Base-by-base conservation (phyloP, 1,284 basidiomycete genomes). In the Sanghuangporus weigelae region DNA sequence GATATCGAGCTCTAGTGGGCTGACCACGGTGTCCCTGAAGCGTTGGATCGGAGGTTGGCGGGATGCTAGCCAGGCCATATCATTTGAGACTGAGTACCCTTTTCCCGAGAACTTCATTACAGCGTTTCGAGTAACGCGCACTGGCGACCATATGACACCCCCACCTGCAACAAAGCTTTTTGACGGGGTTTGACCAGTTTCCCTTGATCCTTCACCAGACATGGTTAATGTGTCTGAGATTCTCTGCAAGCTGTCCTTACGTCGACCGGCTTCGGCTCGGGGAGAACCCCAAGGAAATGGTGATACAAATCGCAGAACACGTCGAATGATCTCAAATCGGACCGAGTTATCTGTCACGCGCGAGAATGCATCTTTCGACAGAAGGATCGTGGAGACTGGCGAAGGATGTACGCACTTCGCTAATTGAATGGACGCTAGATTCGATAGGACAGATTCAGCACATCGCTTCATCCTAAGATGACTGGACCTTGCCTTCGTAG, bases 261-360 rank as follows among this genome's bases (percentile, higher is more conserved):
- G 79, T 40, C 88, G 80, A 62, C 80, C 74, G 2, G 78, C 82
- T 69, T 90, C 85, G 4, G 89, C 82, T 16, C 76, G 77, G 21
- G 80, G 67, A 51, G 84, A 84, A 3, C 90, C 90, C 91, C 91
- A 93, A 2, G 89, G 86, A 40, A 81, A 77, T 53, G 84, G 84
- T 1, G 90, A 92, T 49, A 85, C 75, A 69, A 84, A 88, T 12
- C 89, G 87, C 38, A 90, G 74, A 54, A 86, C 79, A 26, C 87
- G 85, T 26, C 84, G 77, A 59, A 89, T 72, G 26, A 90, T 71
- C 1, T 81, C 79, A 50, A 71, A 68, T 48, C 75, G 79, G 19
- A 84, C 70, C 1, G 75, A 68, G 0, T 71, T 70, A 59, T 81
- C 75, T 5, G 71, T 68, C 46, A 81, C 74, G 1, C 68, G 54